These are phyloP conservation scores for Pseudogymnoascus sp. DNA, from an alignment of 2,329 filamentous ascomycete species.

Conservation along the genomic window DNA sequence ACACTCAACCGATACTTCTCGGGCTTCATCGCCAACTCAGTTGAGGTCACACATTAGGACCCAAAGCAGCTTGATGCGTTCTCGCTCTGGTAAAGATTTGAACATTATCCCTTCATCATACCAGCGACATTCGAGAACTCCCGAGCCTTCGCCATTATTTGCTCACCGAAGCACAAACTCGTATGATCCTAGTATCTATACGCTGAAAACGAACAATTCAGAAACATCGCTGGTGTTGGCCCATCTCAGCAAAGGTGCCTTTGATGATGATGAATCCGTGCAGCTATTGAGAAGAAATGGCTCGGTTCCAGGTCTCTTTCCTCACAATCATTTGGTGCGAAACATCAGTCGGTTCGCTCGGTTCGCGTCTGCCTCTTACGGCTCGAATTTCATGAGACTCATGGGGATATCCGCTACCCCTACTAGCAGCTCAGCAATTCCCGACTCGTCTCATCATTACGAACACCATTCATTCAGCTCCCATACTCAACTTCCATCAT, in stretches of 20 bases:
- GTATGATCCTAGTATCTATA: conserved; percentile 47
- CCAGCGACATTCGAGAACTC: conserved; percentile 13
- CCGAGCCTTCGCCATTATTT: conserved; percentile 17
- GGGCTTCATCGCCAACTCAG: conserved; percentile 37
- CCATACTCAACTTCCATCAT: conserved; percentile 49
- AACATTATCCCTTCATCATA: conserved; percentile 12
- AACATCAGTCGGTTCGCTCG: conserved; percentile 58
- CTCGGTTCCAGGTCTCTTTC: conserved; percentile 49
- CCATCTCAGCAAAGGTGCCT: conserved; percentile 20
- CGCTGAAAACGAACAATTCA: conserved; percentile 41
- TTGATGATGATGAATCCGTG: conserved; percentile 22
- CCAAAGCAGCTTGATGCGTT: conserved; percentile 28
- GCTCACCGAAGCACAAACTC: conserved; percentile 27
- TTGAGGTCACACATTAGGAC: conserved; percentile 26
- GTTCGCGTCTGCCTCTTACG: conserved; percentile 59
- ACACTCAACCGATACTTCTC: conserved; percentile 37
- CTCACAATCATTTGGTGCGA: conserved; percentile 47
- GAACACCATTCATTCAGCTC: conserved; percentile 56
- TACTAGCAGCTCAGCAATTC: conserved; percentile 29
- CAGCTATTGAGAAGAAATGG: conserved; percentile 36
- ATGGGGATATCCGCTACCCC: conserved; percentile 51
- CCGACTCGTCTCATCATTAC: conserved; percentile 35
- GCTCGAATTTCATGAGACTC: conserved; percentile 52
- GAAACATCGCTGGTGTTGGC: conserved; percentile 25
- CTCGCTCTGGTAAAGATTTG: conserved; percentile 31